Base-by-base conservation (phyloP, 768 basidiomycete genomes). In the Phylloporus arenicola region DNA sequence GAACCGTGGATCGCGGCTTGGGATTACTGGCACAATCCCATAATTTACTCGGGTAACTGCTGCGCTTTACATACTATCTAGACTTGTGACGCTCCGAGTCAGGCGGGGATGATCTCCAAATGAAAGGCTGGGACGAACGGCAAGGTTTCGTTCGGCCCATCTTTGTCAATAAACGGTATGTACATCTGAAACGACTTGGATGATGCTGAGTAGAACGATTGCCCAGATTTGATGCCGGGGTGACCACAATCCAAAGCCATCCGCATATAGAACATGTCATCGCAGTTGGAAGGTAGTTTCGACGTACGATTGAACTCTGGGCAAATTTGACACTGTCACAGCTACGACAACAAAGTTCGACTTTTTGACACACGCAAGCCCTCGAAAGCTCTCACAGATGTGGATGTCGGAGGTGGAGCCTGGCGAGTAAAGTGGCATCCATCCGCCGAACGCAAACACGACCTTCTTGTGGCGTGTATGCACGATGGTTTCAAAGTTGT, bases 381-480 rank as follows among this genome's bases (percentile, higher is more conserved):
- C 4, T 63, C 74, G 4, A 64, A 64, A 3, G 81, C 89, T 1
- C 56, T 97, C 12, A 63, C 70, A 1, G 70, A 76, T 43, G 79
- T 78, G 22, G 77, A 86, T 50, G 83, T 91, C 3, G 92, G 91
- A 11, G 96, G 96, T 12, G 96, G 96, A 3, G 88, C 83, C 11
- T 99, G 96, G 96, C 80, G 96, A 16, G 83, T 92, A 51, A 93
- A 95, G 67, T 99, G 93, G 92, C 92, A 98, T 68, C 92, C 94
- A 7, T 79, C 78, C 5, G 55, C 75, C 2, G 57, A 62, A n/a
- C 78, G 92, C 40, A 78, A 76, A 54, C 60, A 77, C 33, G 88
- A 94, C 60, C 75, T 98, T 2, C 78, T 97, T 17, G 82, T 92
- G n/a, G 96, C 94, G 0, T 92, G 89, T 62, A 99, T 98, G 96